phyloP scores from a whole-genome alignment of 1,139 yeast species.

The Debaryomycetaceae sp. region DNA sequence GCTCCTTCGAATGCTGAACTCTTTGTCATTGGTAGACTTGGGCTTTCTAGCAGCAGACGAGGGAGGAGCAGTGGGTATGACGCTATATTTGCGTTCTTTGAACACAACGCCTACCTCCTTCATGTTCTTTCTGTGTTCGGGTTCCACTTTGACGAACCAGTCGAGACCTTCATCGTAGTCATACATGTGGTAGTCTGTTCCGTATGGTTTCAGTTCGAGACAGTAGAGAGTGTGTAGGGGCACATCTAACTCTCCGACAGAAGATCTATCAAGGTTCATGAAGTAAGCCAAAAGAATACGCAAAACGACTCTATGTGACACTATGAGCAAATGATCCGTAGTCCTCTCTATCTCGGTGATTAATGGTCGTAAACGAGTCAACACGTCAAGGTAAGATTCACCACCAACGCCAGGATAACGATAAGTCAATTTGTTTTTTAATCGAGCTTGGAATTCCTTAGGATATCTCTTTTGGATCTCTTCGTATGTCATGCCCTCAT shows the following conservation, averaged over 20 bases:
- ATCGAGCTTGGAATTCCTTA: slow-evolving; percentile 71
- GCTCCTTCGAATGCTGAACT: slow-evolving; percentile 16
- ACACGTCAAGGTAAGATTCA: slow-evolving; percentile 89
- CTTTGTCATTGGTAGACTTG: slow-evolving; percentile 4
- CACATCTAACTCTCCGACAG: slow-evolving; percentile 86
- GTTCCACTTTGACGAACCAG: slow-evolving; percentile 74
- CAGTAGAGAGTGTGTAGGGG: slow-evolving; percentile 89
- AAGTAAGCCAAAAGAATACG: slow-evolving; percentile 85
- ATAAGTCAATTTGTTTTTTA: slow-evolving; percentile 73
- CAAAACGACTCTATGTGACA: slow-evolving; percentile 89
- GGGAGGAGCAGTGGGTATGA: slow-evolving; percentile 72
- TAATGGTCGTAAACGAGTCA: slow-evolving; percentile 82
- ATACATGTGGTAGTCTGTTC: slow-evolving; percentile 87
- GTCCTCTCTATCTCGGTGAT: slow-evolving; percentile 92
- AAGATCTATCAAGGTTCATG: slow-evolving; percentile 75
- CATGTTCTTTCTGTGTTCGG: slow-evolving; percentile 57
- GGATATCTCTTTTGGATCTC: slow-evolving; percentile 71
- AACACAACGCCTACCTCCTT: slow-evolving; percentile 66
- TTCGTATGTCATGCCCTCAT: slow-evolving; percentile 85
- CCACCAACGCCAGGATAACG: slow-evolving; percentile 98
- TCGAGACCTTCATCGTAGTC: slow-evolving; percentile 78
- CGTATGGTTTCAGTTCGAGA: slow-evolving; percentile 90
- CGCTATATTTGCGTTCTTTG: slow-evolving; percentile 64
- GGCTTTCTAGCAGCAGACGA: slow-evolving; percentile 12
- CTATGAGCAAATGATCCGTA: slow-evolving; percentile 76